Conservation (phyloP, 768 basidiomycete species). For the Flagelloscypha sp. region DNA sequence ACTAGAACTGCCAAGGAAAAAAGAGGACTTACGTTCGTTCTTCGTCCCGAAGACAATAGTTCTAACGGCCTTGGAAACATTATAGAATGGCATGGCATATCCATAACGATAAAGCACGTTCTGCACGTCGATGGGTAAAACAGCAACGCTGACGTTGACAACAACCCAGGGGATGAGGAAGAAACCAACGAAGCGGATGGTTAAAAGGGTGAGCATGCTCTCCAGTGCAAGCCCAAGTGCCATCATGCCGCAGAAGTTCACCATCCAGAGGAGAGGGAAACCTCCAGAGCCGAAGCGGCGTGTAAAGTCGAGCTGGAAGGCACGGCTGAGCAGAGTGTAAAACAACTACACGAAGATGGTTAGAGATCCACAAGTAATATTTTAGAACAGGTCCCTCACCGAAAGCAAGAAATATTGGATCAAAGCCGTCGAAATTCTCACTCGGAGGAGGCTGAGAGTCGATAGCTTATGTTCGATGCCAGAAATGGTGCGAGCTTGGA, state of each 20-base stretch:
- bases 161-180: slow-evolving; percentile 26
- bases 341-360: slow-evolving; percentile 19
- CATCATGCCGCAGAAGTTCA: slow-evolving; percentile 24
- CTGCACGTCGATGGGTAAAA: slow-evolving; percentile 32
- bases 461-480: slow-evolving; percentile 26
- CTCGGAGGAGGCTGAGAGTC: slow-evolving; percentile 20
- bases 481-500: slow-evolving; percentile 30
- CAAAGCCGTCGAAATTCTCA: slow-evolving; percentile 23
- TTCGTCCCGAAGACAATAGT: slow-evolving; percentile 8
- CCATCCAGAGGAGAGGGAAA: slow-evolving; percentile 22
- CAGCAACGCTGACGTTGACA: slow-evolving; percentile 36
- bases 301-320: slow-evolving; percentile 35
- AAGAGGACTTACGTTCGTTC: slow-evolving; percentile 1
- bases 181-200: slow-evolving; percentile 22
- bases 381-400: slow-evolving; percentile 13
- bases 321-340: slow-evolving; percentile 34
- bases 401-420: slow-evolving; percentile 30
- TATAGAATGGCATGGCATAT: slow-evolving; percentile 43
- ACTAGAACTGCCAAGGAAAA: slow-evolving; percentile 1
- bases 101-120: slow-evolving; percentile 37
- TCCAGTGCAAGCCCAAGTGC: slow-evolving; percentile 26
- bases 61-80: slow-evolving; percentile 37
- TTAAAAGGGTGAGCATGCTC: slow-evolving; percentile 23
- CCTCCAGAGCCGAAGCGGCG: slow-evolving; percentile 21
- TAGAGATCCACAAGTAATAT: neutral